Evolutionary conservation across 1,284 basidiomycete genomes (phyloP), one percentile per base, ranked within the genome.

Genomic region (Trichosporon sp.): DNA sequence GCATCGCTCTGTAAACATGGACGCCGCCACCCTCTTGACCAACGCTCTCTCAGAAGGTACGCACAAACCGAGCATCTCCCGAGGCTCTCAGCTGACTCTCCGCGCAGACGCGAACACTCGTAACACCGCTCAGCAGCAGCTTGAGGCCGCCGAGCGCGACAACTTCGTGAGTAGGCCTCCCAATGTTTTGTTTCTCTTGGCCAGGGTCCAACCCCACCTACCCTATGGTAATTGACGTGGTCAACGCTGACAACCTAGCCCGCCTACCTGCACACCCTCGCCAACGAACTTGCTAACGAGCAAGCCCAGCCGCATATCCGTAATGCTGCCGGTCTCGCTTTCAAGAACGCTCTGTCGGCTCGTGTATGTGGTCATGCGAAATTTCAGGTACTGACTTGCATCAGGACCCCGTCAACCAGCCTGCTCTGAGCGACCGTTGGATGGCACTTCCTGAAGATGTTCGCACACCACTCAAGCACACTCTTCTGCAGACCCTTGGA

Each of bases 311-410:
- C 90, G 48, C 91, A 94, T 83, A 89, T 97, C 68, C 89, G 96
- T 77, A 96, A 94, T 80, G 95, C 96, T 16, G 95, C 97, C 31
- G 96, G 94, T 84, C 88, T 99, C 67, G 96, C 96, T 19, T 88
- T 99, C 85, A 99, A 99, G 89, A 99, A 99, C 84, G 90, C 94
- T 72, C 86, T 99, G 71, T 90, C 91, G 56, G 94, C 96, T 73
- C 88, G 94, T 79, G 94, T 96, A 86, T 82, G 92, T 88, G 74
- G 31, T 40, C 5, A 54, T 19, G 31, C 46, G 31, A 32, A 32
- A 16, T 48, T 19, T 26, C 66, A 21, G 66, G 21, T 38, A 16
- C 69, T 70, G 64, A 70, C 66, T 51, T 46, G 66, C n/a, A 43
- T 70, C 79, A 96, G 93, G 96, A 98, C 75, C 81, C 86, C 21